Conservation (phyloP, 208 protist genomes). For the Polymyxa betae region DNA sequence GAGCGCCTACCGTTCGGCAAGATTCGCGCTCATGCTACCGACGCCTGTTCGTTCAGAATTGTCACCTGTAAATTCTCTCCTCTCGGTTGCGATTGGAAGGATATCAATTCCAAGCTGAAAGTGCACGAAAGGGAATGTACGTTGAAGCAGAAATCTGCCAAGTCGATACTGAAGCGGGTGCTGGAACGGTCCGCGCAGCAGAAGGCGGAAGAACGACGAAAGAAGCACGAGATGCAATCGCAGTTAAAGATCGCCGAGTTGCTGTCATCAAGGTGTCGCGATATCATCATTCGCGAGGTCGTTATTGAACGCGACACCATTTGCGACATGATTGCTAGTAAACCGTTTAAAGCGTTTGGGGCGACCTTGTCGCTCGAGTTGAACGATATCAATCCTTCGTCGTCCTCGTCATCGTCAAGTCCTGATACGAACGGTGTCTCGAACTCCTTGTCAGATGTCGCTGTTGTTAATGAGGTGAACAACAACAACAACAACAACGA, state of each 20-base stretch:
- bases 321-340: slow-evolving; percentile 14
- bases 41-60: slow-evolving; percentile 31
- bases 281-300: slow-evolving; percentile 40
- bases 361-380: slow-evolving; percentile 22
- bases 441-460: background rate
- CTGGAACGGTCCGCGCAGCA: background rate
- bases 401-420: background rate
- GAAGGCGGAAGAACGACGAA: background rate
- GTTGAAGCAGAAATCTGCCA: slow-evolving; percentile 21
- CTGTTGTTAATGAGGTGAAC: background rate
- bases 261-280: slow-evolving; percentile 15
- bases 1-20: slow-evolving; percentile 30
- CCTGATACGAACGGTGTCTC: background rate
- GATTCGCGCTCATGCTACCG: background rate
- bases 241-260: slow-evolving; percentile 39
- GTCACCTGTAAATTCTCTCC: slow-evolving; percentile 20
- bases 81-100: slow-evolving; percentile 50
- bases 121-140: slow-evolving; percentile 43
- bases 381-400: background rate
- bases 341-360: slow-evolving; percentile 5
- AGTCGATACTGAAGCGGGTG: slow-evolving; percentile 8
- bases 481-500: background rate
- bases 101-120: background rate
- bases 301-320: slow-evolving; percentile 45
- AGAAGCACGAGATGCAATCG: background rate